Evolutionary conservation across 345 rosid genomes (phyloP).

Genomic region (Theobroma cacao): DNA sequence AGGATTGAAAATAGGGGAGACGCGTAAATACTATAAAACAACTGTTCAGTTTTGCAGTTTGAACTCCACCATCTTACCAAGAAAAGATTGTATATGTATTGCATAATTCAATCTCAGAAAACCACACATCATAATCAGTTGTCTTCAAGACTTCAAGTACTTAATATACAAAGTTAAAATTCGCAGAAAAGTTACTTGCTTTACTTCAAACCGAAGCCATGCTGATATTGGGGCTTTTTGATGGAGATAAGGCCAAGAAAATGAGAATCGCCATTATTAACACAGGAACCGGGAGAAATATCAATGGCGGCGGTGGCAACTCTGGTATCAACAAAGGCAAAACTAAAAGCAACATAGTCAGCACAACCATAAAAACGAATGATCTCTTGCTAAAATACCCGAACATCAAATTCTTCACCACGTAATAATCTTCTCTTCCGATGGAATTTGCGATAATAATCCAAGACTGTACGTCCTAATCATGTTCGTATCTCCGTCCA

Average conservation of each 20-base stretch:
- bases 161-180: no score
- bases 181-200: not conserved
- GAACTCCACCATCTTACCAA: not conserved
- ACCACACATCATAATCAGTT: not conserved
- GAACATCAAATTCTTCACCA: not conserved
- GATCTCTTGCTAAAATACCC: not conserved
- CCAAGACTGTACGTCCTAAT: not conserved
- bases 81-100: not conserved
- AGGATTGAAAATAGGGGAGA: not conserved
- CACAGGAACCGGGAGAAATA: conserved; percentile 20
- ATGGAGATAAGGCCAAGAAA: conserved; percentile 17
- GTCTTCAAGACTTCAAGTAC: not conserved
- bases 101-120: not conserved
- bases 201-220: not conserved
- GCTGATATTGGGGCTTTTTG: not conserved
- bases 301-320: conserved; percentile 22
- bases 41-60: not conserved
- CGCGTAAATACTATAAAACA: not conserved
- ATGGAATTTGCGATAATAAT: not conserved
- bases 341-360: conserved; percentile 6
- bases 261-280: conserved; percentile 14
- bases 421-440: not conserved
- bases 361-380: conserved; percentile 5
- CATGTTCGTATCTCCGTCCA: not conserved
- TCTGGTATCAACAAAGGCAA: conserved; percentile 22